Percentiles rank a stretch among this genome's conserved stretches.
These are phyloP conservation scores for Brettanomyces anomalus DNA, from an alignment of 805 yeast genomes.

Conservation along the genomic window DNA sequence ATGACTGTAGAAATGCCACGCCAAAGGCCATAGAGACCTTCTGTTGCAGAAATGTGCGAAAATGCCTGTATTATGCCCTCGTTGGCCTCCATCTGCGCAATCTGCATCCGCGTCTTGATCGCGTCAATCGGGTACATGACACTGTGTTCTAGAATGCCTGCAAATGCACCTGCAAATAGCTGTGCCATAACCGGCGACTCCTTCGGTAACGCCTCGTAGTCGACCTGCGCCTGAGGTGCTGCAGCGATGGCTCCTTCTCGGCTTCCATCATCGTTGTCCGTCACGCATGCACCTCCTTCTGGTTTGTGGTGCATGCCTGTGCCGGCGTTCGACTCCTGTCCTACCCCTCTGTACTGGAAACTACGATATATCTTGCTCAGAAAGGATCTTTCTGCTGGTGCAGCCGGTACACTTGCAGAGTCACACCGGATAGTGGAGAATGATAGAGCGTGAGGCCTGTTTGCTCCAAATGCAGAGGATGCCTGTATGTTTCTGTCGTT, in stretches of 20 bases:
- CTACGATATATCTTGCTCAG: too few species aligned
- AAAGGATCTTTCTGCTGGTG: too few species aligned
- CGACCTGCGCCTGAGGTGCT: conserved; percentile 35
- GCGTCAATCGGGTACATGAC: conserved; percentile 96
- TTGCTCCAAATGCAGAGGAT: too few species aligned
- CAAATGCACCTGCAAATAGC: conserved; percentile 89
- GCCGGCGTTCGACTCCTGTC: too few species aligned
- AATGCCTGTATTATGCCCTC: conserved; percentile 57
- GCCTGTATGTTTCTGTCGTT: too few species aligned
- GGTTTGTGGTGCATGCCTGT: too few species aligned
- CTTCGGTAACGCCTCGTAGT: conserved; percentile 87
- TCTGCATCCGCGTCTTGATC: conserved; percentile 93
- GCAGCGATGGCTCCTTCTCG: neutral
- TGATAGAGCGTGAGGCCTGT: too few species aligned
- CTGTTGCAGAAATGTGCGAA: conserved; percentile 69
- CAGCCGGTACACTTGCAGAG: too few species aligned
- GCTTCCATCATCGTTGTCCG: neutral
- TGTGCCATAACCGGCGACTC: conserved; percentile 78
- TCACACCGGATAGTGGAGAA: too few species aligned
- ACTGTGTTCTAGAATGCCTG: conserved; percentile 98
- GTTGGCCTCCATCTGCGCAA: conserved; percentile 23
- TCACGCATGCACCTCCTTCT: too few species aligned
- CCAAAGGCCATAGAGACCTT: conserved; percentile 87
- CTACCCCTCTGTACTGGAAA: too few species aligned
- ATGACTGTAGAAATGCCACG: conserved; percentile 88